A percentile compares a stretch with the other conserved stretches of the same genome.
Evolutionary conservation across 371 early-diverging fungal species (phyloP).

Genomic region (Phascolomyces articulosus): DNA sequence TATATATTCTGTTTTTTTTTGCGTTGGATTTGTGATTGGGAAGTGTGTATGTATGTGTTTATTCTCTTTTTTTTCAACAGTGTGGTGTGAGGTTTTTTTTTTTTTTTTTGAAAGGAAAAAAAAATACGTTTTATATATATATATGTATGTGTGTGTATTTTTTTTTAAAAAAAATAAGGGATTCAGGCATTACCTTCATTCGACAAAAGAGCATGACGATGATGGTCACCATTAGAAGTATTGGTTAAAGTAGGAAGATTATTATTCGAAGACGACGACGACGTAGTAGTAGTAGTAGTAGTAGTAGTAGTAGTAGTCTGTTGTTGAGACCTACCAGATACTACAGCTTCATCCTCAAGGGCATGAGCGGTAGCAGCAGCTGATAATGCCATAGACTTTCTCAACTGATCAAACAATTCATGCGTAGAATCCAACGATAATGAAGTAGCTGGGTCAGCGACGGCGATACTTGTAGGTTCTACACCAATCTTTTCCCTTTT

Average conservation of each 20-base stretch:
- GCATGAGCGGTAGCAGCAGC: conserved; percentile 39
- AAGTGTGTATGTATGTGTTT: background rate
- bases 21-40: background rate
- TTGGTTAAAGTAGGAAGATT: background rate
- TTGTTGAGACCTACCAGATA: background rate
- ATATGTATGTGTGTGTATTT: background rate
- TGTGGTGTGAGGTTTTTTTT: background rate
- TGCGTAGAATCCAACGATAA: conserved; percentile 60
- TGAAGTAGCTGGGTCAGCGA: conserved; percentile 62
- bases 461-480: conserved; percentile 77
- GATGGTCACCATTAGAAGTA: background rate
- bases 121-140: background rate
- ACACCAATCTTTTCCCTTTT: conserved; percentile 89
- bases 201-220: background rate
- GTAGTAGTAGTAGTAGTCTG: too few relatives aligned
- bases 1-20: background rate
- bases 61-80: background rate
- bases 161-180: too few relatives aligned
- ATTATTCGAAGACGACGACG: background rate
- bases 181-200: conserved; percentile 7
- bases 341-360: conserved; percentile 13
- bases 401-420: conserved; percentile 60
- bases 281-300: too few relatives aligned
- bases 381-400: conserved; percentile 45
- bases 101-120: background rate